Evolutionary conservation across 306 rosid genomes (phyloP), one percentile per base, ranked within the genome.

Genomic region (Cajanus cajan): DNA sequence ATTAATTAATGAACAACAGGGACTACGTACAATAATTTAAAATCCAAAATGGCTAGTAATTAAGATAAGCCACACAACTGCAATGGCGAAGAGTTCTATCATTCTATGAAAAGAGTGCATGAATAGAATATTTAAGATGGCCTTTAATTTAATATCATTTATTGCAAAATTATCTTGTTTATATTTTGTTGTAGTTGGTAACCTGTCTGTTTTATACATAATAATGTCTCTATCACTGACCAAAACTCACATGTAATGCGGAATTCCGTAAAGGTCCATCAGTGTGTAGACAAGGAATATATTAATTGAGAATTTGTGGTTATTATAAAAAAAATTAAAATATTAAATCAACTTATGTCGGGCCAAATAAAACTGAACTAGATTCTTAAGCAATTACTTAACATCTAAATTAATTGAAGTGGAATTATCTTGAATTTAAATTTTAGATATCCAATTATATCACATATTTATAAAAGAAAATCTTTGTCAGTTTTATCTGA

Each of bases 111-210:
- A 3, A 77, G 43, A 31, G 22, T 67, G 22, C 9, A 19, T 13
- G 33, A 22, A 47, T 45, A 15, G 54, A 7, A 59, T 33, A 18
- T 45, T 19, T 1, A 34, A 48, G 21, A 39, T 40, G 57, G 1
- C 59, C 68, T 51, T 62, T 59, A 40, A 76, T 28, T 28, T 28
- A 28, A 28, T 1, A 28, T 50, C 51, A 24, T 25, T 70, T 54
- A 6, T 50, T 22, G 57, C 57, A 47, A 18, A 37, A 2, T 16
- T 76, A 25, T 28, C 6, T 75, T 28, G 25, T 19, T 76, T 19
- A 51, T 47, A 31, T 62, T 11, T 18, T 44, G 31, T 33, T 74
- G 59, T 68, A 48, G 68, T 68, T 31, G 51, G 71, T 82, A 75
- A 47, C 73, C 16, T 59, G 31, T 68, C 66, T 22, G 39, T 24